Evolutionary conservation across 306 rosid genomes (phyloP), one percentile per base, ranked within the genome.

Genomic region (Gastrolobium bilobum): DNA sequence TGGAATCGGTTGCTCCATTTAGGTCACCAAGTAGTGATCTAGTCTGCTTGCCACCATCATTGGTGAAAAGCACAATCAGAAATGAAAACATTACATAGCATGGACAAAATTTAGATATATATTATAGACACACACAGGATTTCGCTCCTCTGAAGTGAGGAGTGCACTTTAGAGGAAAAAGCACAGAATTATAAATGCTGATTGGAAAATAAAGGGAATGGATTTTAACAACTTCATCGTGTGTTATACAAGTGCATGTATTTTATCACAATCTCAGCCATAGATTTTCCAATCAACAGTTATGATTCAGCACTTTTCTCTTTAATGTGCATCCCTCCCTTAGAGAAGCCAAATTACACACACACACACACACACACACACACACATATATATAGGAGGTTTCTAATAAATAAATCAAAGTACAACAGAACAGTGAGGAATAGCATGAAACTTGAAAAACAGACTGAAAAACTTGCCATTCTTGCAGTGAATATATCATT

Each of bases 401-500:
- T 76, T 73, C 67, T 38, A 2, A 77, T 48, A 47, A 75, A 75
- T 68, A 64, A 60, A 59, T 56, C 72, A 82, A 50, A 80, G 48
- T 29, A n/a, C 26, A 52, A 62, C 52, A 46, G 10, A 62, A 13
- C 61, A 61, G 43, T 13, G 56, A 57, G 60, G 38, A 60, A 31
- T 44, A 60, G 71, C 60, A 48, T 47, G 76, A 31, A 66, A 52
- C 75, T 46, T 77, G 44, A 62, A 44, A 13, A 53, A 13, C 51
- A 73, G 11, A 81, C 60, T 61, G 81, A 34, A 68, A 77, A 85
- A 82, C 86, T 82, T 76, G 87, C 99, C 97, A 92, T 89, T 88
- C 97, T 91, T 54, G 99, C 99, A 70, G 98, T 91, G 86, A 91
- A 95, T 79, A 91, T 65, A 79, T 95, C 99, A 65, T 89, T 92